Evolutionary conservation across 83 land plant genomes (phyloP).

Genomic region (Picea abies): DNA sequence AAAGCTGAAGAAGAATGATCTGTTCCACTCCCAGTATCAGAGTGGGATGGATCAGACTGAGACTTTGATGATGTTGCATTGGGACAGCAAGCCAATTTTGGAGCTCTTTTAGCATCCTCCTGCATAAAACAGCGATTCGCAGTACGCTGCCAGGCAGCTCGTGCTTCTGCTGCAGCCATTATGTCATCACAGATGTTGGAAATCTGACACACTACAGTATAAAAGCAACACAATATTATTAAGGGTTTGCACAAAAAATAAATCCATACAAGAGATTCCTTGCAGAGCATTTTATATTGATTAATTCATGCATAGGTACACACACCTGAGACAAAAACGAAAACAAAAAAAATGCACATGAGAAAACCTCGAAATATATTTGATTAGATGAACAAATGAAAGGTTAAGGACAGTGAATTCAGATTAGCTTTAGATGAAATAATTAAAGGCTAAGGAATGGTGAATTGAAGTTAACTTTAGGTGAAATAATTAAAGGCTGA

Average conservation of each 20-base stretch:
- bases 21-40: constrained; percentile 26
- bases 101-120: constrained; percentile 85
- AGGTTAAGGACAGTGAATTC: not conserved
- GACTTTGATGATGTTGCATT: constrained; percentile 37
- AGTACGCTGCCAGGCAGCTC: constrained; percentile 76
- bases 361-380: not conserved
- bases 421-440: not conserved
- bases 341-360: not conserved
- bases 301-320: no score
- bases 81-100: constrained; percentile 65
- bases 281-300: not conserved
- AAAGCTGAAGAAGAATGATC: constrained; percentile 31
- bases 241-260: not conserved
- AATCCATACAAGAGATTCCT: not conserved
- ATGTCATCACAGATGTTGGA: constrained; percentile 2
- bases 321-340: not conserved
- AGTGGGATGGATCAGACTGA: constrained; percentile 35
- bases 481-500: not conserved
- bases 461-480: not conserved
- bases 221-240: not conserved
- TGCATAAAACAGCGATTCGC: constrained; percentile 75
- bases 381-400: not conserved
- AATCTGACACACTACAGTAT: not conserved
- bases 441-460: no score
- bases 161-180: constrained; percentile 81